A percentile compares a stretch with the other conserved stretches of the same genome.
Evolutionary conservation across 2,329 filamentous ascomycete genomes (phyloP).

Genomic region (Cladobotryum mycophilum): DNA sequence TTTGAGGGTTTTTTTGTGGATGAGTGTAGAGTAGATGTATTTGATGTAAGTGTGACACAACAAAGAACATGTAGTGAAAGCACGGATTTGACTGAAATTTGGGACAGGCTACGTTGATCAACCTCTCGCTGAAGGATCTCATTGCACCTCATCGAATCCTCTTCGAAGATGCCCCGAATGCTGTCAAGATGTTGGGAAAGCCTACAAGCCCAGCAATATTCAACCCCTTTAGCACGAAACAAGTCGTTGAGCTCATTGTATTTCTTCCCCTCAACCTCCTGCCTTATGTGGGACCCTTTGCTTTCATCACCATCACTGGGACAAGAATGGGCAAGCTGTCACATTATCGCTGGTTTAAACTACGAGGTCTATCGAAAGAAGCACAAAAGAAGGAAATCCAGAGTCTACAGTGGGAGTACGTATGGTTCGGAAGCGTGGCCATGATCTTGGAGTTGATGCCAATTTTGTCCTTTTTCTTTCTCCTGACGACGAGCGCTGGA

Average conservation of each 20-base stretch:
- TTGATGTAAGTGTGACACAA: slow-evolving; percentile 56
- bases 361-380: slow-evolving; percentile 67
- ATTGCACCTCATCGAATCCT: slow-evolving; percentile 60
- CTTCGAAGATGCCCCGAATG: slow-evolving; percentile 60
- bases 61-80: neutral
- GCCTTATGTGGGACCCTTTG: slow-evolving; percentile 71
- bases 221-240: slow-evolving; percentile 83
- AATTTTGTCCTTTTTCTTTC: slow-evolving; percentile 86
- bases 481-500: slow-evolving; percentile 79
- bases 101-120: slow-evolving; percentile 62
- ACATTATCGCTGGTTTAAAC: slow-evolving; percentile 84
- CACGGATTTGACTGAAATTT: neutral
- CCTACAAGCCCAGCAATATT: slow-evolving; percentile 72
- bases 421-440: slow-evolving; percentile 86
- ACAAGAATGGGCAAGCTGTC: slow-evolving; percentile 81
- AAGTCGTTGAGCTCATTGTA: slow-evolving; percentile 77
- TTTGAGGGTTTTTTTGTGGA: slow-evolving; percentile 81
- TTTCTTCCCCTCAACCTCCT: slow-evolving; percentile 82
- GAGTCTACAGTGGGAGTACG: slow-evolving; percentile 70
- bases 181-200: slow-evolving; percentile 76
- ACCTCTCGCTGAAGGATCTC: slow-evolving; percentile 63
- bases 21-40: slow-evolving; percentile 71
- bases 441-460: slow-evolving; percentile 84
- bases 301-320: slow-evolving; percentile 84
- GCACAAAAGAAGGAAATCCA: slow-evolving; percentile 66